Evolutionary conservation across 2,329 filamentous ascomycete genomes (phyloP).

Genomic region (Thielaviopsis populi): DNA sequence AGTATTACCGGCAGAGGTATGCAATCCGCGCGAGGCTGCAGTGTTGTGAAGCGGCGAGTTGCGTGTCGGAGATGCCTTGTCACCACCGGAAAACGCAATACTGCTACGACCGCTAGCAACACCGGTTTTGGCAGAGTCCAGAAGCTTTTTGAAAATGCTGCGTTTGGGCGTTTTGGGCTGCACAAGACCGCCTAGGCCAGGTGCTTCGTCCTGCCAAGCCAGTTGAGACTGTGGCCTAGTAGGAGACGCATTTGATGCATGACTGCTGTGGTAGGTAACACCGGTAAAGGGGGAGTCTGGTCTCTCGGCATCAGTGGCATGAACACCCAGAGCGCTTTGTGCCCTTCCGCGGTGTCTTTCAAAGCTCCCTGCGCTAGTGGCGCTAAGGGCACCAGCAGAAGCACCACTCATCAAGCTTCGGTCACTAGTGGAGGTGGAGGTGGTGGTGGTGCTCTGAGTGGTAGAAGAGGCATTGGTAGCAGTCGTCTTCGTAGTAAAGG

Average conservation of each 20-base stretch:
- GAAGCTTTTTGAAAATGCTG: slow-evolving; percentile 89
- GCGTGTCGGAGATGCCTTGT: slow-evolving; percentile 10
- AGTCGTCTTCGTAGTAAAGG: slow-evolving; percentile 77
- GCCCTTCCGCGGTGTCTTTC: slow-evolving; percentile 56
- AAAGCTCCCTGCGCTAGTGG: slow-evolving; percentile 87
- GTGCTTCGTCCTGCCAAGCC: slow-evolving; percentile 49
- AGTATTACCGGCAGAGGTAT: slow-evolving; percentile 21
- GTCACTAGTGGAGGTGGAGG: slow-evolving; percentile 62
- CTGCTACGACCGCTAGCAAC: slow-evolving; percentile 80
- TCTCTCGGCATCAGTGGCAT: slow-evolving; percentile 39
- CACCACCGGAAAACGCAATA: slow-evolving; percentile 46
- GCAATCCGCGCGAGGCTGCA: slow-evolving; percentile 19
- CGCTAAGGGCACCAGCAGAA: slow-evolving; percentile 81
- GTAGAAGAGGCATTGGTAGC: slow-evolving; percentile 64
- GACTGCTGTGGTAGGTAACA: slow-evolving; percentile 82
- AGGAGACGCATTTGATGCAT: slow-evolving; percentile 43
- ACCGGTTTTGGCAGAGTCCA: slow-evolving; percentile 85
- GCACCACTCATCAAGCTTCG: slow-evolving; percentile 86
- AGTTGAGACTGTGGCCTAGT: slow-evolving; percentile 50
- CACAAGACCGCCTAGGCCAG: slow-evolving; percentile 63
- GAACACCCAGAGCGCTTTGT: slow-evolving; percentile 49
- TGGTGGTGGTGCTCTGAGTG: slow-evolving; percentile 56
- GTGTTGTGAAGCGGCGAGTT: slow-evolving; percentile 24
- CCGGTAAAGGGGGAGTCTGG: slow-evolving; percentile 56
- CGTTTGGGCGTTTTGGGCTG: slow-evolving; percentile 65